Evolutionary conservation across 495 filamentous ascomycete species (phyloP).

Genomic region (Trichoderma erinaceum): DNA sequence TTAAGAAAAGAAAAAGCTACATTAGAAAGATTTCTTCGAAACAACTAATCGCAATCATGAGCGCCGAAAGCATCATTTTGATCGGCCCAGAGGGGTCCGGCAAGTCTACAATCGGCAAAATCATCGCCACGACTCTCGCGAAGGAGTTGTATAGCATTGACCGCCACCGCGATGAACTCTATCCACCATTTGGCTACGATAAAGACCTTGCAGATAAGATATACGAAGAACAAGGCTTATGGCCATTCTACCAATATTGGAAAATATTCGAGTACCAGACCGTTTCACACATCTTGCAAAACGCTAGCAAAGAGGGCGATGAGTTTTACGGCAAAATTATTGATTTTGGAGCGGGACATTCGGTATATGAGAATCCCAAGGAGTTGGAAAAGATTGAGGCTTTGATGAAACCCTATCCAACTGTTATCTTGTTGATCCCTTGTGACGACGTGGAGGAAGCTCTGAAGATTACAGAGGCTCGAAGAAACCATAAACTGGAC

Average conservation of each 20-base stretch:
- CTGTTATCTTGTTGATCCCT: background rate
- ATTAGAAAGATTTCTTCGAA: too few relatives aligned
- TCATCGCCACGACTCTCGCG: background rate
- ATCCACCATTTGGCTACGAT: background rate
- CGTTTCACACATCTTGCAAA: slow-evolving; percentile 1
- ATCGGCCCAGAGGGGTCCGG: background rate
- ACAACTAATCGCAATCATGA: too few relatives aligned
- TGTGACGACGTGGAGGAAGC: background rate
- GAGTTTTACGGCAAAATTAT: slow-evolving; percentile 3
- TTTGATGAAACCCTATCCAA: background rate
- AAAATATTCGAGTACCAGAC: background rate
- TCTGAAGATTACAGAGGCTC: background rate
- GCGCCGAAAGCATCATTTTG: background rate
- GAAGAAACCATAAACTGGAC: background rate
- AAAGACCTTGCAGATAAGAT: background rate
- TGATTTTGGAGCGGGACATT: background rate
- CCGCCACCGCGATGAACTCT: slow-evolving; percentile 1
- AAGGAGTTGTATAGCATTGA: background rate
- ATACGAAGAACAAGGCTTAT: background rate
- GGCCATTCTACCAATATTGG: background rate
- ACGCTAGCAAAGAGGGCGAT: background rate
- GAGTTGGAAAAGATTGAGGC: background rate
- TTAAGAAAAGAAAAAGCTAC: too few relatives aligned
- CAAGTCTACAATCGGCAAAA: background rate
- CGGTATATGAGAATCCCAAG: background rate